phyloP scores from a whole-genome alignment of 2,329 filamentous ascomycete genomes.

The Aspergillus sp. region DNA sequence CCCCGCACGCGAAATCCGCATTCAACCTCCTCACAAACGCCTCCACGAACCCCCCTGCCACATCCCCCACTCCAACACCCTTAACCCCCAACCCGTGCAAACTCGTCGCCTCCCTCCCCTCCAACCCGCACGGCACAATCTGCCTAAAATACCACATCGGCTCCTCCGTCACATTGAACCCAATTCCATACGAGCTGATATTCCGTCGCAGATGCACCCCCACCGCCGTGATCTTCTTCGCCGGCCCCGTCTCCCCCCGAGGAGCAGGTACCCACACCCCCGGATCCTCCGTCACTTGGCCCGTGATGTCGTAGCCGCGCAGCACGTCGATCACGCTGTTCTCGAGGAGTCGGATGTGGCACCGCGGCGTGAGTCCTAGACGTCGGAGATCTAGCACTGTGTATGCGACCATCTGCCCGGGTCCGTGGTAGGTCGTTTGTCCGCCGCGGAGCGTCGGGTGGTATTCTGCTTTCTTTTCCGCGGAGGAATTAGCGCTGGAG shows the following conservation, averaged over 20 bases:
- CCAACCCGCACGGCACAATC: constrained; percentile 87
- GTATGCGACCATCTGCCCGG: constrained; percentile 90
- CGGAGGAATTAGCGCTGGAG: constrained; percentile 22
- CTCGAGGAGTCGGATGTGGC: constrained; percentile 78
- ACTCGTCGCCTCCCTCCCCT: constrained; percentile 76
- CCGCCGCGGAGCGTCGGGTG: constrained; percentile 77
- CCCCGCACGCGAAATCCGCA: constrained; percentile 34
- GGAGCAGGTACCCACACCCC: constrained; percentile 70
- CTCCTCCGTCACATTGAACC: constrained; percentile 55
- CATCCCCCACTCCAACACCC: constrained; percentile 37
- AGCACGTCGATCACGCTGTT: constrained; percentile 70
- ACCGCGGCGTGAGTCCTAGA: constrained; percentile 66
- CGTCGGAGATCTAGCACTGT: constrained; percentile 79
- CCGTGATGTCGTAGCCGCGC: constrained; percentile 58
- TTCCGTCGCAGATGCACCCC: constrained; percentile 88
- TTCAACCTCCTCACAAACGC: constrained; percentile 41
- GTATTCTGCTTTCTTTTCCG: constrained; percentile 50
- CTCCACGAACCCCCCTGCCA: constrained; percentile 38
- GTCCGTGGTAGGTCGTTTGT: constrained; percentile 91
- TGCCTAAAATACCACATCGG: constrained; percentile 68
- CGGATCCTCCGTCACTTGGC: constrained; percentile 69
- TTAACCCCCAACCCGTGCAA: constrained; percentile 55
- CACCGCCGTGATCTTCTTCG: constrained; percentile 78
- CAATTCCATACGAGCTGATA: constrained; percentile 80
- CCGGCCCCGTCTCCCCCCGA: constrained; percentile 5